Evolutionary conservation across 257 asterid species (phyloP).

Genomic region (Primulina eburnea): DNA sequence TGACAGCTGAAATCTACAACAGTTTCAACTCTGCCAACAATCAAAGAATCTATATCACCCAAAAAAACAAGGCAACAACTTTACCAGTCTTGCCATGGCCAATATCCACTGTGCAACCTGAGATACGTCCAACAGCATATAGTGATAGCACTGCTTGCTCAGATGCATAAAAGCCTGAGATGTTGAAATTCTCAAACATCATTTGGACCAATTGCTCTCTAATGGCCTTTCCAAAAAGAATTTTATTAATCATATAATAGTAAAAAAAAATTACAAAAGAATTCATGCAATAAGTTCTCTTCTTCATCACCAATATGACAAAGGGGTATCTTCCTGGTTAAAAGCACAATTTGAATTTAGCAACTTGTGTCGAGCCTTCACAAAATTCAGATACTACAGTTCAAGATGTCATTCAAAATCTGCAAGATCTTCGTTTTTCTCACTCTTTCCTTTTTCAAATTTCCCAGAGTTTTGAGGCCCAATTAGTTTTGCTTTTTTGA

Average conservation of each 20-base stretch:
- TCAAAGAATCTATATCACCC: slow-evolving; percentile 3
- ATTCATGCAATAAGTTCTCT: slow-evolving; percentile 7
- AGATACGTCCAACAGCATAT: slow-evolving; percentile 92
- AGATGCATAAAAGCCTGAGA: slow-evolving; percentile 88
- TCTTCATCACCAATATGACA: slow-evolving; percentile 9
- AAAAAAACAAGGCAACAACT: slow-evolving; percentile 8
- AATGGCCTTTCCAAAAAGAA: slow-evolving; percentile 53
- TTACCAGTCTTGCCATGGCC: slow-evolving; percentile 94
- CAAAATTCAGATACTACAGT: not conserved
- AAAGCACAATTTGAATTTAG: slow-evolving; percentile 9
- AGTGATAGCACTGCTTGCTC: slow-evolving; percentile 96
- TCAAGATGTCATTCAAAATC: slow-evolving; percentile 8
- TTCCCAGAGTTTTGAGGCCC: not conserved
- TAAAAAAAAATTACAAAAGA: slow-evolving; percentile 6
- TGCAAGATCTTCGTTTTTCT: not conserved
- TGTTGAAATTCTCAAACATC: slow-evolving; percentile 93
- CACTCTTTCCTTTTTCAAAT: too few species aligned
- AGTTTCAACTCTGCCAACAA: slow-evolving; percentile 12
- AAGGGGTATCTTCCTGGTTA: slow-evolving; percentile 11
- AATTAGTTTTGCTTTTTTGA: not conserved
- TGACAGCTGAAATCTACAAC: slow-evolving; percentile 12
- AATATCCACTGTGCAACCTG: slow-evolving; percentile 87
- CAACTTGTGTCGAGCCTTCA: not conserved
- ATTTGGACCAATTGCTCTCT: slow-evolving; percentile 90
- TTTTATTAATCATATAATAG: slow-evolving; percentile 10